Evolutionary conservation across 257 asterid genomes (phyloP).

Genomic region (Nicotiana tomentosiformis): DNA sequence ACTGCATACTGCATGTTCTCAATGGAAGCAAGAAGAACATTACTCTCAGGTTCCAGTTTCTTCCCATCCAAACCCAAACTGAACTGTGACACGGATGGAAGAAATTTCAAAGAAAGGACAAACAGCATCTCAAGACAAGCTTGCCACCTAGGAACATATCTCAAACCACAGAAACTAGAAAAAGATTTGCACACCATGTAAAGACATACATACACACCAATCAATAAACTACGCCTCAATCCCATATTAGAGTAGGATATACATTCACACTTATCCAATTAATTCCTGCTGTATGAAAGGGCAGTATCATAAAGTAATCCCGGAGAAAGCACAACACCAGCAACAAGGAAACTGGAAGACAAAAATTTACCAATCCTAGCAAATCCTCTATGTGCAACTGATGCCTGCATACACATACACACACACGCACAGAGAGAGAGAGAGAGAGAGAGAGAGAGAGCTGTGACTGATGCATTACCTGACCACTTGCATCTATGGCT

Average conservation of each 20-base stretch:
- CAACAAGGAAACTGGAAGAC: not conserved
- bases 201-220: not conserved
- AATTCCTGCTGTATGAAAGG: slow-evolving; percentile 2
- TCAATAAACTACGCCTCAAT: not conserved
- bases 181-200: not conserved
- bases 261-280: not conserved
- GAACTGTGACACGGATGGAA: slow-evolving; percentile 43
- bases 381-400: not conserved
- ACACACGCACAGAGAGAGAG: no score
- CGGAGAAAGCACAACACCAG: not conserved
- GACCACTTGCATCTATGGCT: slow-evolving; percentile 92
- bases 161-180: not conserved
- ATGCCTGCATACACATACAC: not conserved
- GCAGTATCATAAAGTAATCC: slow-evolving; percentile 2
- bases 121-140: not conserved
- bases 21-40: slow-evolving; percentile 93
- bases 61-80: slow-evolving; percentile 79
- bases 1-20: slow-evolving; percentile 99
- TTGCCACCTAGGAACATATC: not conserved
- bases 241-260: not conserved
- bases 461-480: slow-evolving; percentile 39
- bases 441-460: not conserved
- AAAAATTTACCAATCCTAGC: not conserved
- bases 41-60: slow-evolving; percentile 89
- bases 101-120: not conserved